These are phyloP conservation scores for Cyclostephanos invisitatus DNA, from an alignment of 108 stramenopile genomes.

Conservation along the genomic window DNA sequence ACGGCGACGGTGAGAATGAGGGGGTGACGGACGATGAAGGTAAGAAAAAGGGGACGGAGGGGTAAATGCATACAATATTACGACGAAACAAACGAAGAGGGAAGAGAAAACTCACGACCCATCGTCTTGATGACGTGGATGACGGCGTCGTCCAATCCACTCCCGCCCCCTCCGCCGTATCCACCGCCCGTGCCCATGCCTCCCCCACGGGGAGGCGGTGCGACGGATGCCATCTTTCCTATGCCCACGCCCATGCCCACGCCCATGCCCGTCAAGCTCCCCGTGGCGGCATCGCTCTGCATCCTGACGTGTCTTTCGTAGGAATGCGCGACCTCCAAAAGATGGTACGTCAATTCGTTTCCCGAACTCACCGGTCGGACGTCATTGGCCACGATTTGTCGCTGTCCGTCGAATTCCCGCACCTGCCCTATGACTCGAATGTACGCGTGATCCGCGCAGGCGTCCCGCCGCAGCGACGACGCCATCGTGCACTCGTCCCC, in stretches of 20 bases:
- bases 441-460: conserved; percentile 58
- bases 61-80: neutral
- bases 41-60: neutral
- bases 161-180: conserved; percentile 18
- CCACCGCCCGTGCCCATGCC: conserved; percentile 9
- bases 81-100: neutral
- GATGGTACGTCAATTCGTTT: conserved; percentile 84
- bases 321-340: conserved; percentile 76
- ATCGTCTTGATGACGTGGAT: conserved; percentile 11
- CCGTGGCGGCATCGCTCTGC: conserved; percentile 22
- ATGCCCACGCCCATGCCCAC: conserved; percentile 41
- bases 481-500: conserved; percentile 60
- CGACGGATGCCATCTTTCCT: conserved; percentile 45
- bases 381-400: conserved; percentile 67
- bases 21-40: too few relatives aligned
- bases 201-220: conserved; percentile 28
- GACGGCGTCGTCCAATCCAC: conserved; percentile 20
- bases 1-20: neutral
- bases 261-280: conserved; percentile 8
- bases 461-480: conserved; percentile 46
- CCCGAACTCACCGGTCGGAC: conserved; percentile 60
- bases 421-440: conserved; percentile 74
- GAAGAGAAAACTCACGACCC: conserved; percentile 31
- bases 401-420: conserved; percentile 71
- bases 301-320: conserved; percentile 54